A percentile compares a stretch with the other conserved stretches of the same genome.
phyloP scores from a whole-genome alignment of 1,139 yeast genomes.

The Candida neerlandica region DNA sequence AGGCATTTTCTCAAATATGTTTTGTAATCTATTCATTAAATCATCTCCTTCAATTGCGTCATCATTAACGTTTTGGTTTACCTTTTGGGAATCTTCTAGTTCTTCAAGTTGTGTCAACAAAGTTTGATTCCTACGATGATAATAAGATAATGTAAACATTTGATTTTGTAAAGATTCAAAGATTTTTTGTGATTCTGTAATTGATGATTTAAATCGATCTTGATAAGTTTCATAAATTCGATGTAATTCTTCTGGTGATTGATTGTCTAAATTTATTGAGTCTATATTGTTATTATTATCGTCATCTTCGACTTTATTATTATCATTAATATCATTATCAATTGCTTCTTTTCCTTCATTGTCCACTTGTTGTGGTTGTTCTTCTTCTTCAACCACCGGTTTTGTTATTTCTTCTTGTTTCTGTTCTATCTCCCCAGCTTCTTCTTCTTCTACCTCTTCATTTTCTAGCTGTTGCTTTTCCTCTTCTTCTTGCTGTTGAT shows the following conservation, averaged over 20 bases:
- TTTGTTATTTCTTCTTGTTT: not conserved
- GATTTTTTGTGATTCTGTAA: slow-evolving; percentile 27
- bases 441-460: not conserved
- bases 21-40: slow-evolving; percentile 24
- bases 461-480: not conserved
- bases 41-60: slow-evolving; percentile 3
- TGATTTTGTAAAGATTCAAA: slow-evolving; percentile 36
- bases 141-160: slow-evolving; percentile 36
- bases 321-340: not conserved
- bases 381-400: not conserved
- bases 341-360: not conserved
- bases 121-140: slow-evolving; percentile 43
- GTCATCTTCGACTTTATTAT: not conserved
- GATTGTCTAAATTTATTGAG: not conserved
- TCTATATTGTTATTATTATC: not conserved
- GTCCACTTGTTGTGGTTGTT: not conserved
- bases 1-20: slow-evolving; percentile 26
- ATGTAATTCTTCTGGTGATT: slow-evolving; percentile 21
- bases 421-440: not conserved
- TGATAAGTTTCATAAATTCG: slow-evolving; percentile 30
- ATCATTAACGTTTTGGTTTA: slow-evolving; percentile 6
- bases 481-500: not conserved
- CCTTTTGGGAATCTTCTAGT: slow-evolving; percentile 17
- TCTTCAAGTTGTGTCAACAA: slow-evolving; percentile 33
- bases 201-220: slow-evolving; percentile 27